Percentiles rank a stretch among this genome's conserved stretches.
Evolutionary conservation across 495 filamentous ascomycete species (phyloP).

Genomic region (Hypomontagnella submonticulosa): DNA sequence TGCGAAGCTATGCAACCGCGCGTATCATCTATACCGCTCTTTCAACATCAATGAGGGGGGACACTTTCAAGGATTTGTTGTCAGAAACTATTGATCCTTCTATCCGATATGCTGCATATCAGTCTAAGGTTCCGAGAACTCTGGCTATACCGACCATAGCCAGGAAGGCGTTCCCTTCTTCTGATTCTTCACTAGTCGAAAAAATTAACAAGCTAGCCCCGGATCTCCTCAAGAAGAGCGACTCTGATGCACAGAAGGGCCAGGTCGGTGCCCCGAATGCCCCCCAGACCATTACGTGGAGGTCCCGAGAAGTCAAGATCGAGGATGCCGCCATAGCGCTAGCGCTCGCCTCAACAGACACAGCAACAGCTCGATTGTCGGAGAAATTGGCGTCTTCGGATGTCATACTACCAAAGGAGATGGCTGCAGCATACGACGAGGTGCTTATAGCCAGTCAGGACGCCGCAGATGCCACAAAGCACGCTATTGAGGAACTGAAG

Average conservation of each 20-base stretch:
- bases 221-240: slow-evolving; percentile 71
- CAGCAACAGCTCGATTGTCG: slow-evolving; percentile 64
- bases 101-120: slow-evolving; percentile 93
- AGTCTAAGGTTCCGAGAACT: slow-evolving; percentile 83
- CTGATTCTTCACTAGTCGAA: slow-evolving; percentile 68
- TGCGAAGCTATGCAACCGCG: slow-evolving; percentile 78
- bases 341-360: slow-evolving; percentile 67
- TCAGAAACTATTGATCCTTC: slow-evolving; percentile 90
- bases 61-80: slow-evolving; percentile 85
- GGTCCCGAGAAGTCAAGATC: slow-evolving; percentile 84
- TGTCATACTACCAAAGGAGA: slow-evolving; percentile 65
- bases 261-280: slow-evolving; percentile 65
- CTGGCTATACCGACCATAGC: slow-evolving; percentile 81
- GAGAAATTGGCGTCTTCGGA: slow-evolving; percentile 71
- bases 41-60: slow-evolving; percentile 65
- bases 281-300: slow-evolving; percentile 86
- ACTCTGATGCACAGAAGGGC: slow-evolving; percentile 66
- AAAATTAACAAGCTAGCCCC: slow-evolving; percentile 79
- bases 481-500: slow-evolving; percentile 88
- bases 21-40: slow-evolving; percentile 85
- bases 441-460: slow-evolving; percentile 93
- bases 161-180: slow-evolving; percentile 74
- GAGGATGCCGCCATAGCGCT: slow-evolving; percentile 92
- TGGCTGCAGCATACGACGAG: slow-evolving; percentile 87
- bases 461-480: slow-evolving; percentile 90